Conservation (phyloP, 345 rosid species). For the Reutealis trisperma region DNA sequence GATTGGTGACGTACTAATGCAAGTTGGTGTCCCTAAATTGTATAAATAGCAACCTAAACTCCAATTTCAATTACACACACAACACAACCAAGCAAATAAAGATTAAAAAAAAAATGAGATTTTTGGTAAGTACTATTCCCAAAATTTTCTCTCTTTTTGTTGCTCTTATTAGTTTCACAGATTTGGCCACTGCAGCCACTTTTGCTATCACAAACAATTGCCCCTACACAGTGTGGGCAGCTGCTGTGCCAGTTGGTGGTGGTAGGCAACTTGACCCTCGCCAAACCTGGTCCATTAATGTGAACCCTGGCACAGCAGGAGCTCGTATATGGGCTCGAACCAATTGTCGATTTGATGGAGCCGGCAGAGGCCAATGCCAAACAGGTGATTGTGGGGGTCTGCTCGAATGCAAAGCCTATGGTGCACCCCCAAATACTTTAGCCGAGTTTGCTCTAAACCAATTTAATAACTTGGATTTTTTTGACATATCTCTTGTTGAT, state of each 20-base stretch:
- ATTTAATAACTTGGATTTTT: constrained; percentile 41
- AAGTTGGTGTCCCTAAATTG: too few relatives aligned
- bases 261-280: constrained; percentile 35
- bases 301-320: constrained; percentile 28
- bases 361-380: constrained; percentile 38
- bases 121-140: neutral
- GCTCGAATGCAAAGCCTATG: constrained; percentile 47
- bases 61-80: too few relatives aligned
- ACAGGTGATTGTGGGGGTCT: constrained; percentile 57
- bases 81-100: too few relatives aligned
- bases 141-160: neutral
- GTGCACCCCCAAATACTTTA: constrained; percentile 58
- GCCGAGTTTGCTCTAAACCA: constrained; percentile 67
- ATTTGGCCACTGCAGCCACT: constrained; percentile 22
- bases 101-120: neutral
- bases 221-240: constrained; percentile 47
- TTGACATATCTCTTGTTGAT: constrained; percentile 55
- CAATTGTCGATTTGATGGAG: constrained; percentile 33
- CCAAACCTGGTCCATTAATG: constrained; percentile 35
- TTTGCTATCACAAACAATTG: constrained; percentile 32
- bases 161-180: neutral
- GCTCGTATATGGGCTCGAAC: constrained; percentile 50
- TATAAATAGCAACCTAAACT: too few relatives aligned
- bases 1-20: too few relatives aligned
- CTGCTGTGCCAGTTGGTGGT: constrained; percentile 46